These are phyloP conservation scores for Hygrocybe coccinea DNA, from an alignment of 768 basidiomycete species.

Conservation along the genomic window DNA sequence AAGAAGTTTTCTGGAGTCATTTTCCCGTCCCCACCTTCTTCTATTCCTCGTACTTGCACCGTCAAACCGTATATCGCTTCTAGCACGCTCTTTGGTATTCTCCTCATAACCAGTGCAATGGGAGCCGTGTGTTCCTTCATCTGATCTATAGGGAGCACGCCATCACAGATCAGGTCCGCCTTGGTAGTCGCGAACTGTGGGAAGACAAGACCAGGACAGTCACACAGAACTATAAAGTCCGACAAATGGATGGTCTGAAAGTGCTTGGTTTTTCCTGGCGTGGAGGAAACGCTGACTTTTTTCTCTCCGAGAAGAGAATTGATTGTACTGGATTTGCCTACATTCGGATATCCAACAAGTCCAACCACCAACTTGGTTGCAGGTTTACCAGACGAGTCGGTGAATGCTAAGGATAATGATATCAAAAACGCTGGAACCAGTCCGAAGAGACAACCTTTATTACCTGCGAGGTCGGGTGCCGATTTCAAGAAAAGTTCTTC, in stretches of 20 bases:
- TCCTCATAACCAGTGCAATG: constrained; percentile 64
- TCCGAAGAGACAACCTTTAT: constrained; percentile 13
- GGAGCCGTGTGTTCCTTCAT: constrained; percentile 91
- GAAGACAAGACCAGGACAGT: constrained; percentile 97
- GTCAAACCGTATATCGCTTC: constrained; percentile 85
- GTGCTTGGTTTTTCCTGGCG: constrained; percentile 98
- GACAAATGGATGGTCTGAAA: constrained; percentile 98
- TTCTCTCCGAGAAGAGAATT: constrained; percentile 95
- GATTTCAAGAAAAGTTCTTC: constrained; percentile 72
- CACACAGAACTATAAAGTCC: constrained; percentile 79
- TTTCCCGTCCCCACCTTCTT: constrained; percentile 82
- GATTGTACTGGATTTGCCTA: constrained; percentile 97
- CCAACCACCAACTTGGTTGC: constrained; percentile 73
- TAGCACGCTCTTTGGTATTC: constrained; percentile 78
- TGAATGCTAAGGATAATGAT: constrained; percentile 48
- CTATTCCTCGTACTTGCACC: constrained; percentile 56
- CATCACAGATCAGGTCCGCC: constrained; percentile 93
- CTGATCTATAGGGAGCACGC: constrained; percentile 96
- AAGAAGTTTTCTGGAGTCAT: constrained; percentile 77
- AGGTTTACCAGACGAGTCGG: constrained; percentile 48
- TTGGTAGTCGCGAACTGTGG: constrained; percentile 97
- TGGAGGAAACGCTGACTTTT: constrained; percentile 96
- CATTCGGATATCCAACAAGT: constrained; percentile 97
- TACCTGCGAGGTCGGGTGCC: constrained; percentile 70
- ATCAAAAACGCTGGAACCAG: constrained; percentile 2